Base-by-base conservation (phyloP, 202 grass and related monocot species). In the Carex sylvatica region DNA sequence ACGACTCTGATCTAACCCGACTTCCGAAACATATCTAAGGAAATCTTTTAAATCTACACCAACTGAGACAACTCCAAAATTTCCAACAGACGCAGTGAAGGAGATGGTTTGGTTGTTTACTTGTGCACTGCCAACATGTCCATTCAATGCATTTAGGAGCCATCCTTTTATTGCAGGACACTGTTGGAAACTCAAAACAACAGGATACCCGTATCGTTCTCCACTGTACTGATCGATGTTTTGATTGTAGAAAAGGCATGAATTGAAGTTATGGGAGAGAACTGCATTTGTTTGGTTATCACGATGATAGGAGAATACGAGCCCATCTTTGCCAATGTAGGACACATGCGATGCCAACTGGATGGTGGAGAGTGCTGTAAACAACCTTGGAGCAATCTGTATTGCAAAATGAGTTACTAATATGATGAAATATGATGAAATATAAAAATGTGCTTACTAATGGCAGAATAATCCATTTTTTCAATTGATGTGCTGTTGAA, bases 271-370 rank as follows among this genome's bases (percentile, higher is more conserved):
- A 7, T 59, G 15, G 6, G 35, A 74, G 77, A 88, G 79, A 74
- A 86, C 16, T 2, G 65, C 65, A 64, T 71, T 79, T 4, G 38
- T 20, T 71, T n/a, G 18, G 60, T 35, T 36, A 16, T 67, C 71
- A 52, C 81, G 87, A 74, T 90, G 85, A 85, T 92, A 94, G 33
- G 87, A 70, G 61, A 92, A 92, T 22, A 65, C 80, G 36, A 71
- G 38, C 64, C 89, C 89, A 70, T 90, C 59, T 52, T 69, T 52
- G 55, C 59, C 51, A 19, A 71, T 70, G 73, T 94, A 94, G 6
- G 89, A 90, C 19, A 94, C 80, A 61, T 88, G 85, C 9, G 87
- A 76, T 12, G 84, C 76, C 38, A 78, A 71, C 47, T 79, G 87
- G 31, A 71, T 81, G 60, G 80, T 82, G 30, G 72, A 54, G 65